A percentile compares a stretch with the other conserved stretches of the same genome.
phyloP scores from a whole-genome alignment of 192 early-diverging fungal species.

The Jimgerdemannia flammicorona region DNA sequence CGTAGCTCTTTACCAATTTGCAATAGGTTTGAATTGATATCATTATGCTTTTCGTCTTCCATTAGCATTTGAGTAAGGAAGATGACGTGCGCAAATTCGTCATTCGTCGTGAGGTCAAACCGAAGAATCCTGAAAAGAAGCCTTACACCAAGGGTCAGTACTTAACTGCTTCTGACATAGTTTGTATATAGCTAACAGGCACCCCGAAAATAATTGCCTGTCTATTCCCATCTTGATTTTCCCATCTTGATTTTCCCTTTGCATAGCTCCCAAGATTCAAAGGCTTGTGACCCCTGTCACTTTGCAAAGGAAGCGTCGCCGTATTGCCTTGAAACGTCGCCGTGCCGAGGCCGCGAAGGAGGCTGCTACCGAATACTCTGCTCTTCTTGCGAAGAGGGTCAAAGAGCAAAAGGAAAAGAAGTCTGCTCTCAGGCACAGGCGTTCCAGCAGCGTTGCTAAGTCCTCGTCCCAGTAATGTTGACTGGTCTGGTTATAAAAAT shows the following conservation, averaged over 20 bases:
- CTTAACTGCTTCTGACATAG: slow-evolving; percentile 42
- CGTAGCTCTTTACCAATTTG: no score
- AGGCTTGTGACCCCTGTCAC: slow-evolving; percentile 96
- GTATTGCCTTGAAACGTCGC: slow-evolving; percentile 82
- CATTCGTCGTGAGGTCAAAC: slow-evolving; percentile 92
- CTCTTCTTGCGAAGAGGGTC: slow-evolving; percentile 86
- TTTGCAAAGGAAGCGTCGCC: slow-evolving; percentile 94
- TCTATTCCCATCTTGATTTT: not conserved
- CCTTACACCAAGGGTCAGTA: slow-evolving; percentile 80
- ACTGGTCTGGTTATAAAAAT: not conserved
- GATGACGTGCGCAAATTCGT: slow-evolving; percentile 99
- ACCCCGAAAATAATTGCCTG: no score
- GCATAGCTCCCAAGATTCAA: slow-evolving; percentile 80
- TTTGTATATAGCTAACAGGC: not conserved
- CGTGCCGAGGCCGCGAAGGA: slow-evolving; percentile 78
- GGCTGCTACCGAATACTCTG: slow-evolving; percentile 78
- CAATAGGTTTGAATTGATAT: no score
- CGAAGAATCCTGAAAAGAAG: slow-evolving; percentile 89
- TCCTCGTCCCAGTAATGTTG: slow-evolving; percentile 26
- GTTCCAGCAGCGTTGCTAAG: slow-evolving; percentile 63
- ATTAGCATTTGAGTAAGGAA: slow-evolving; percentile 87
- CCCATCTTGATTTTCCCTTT: not conserved
- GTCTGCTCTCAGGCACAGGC: slow-evolving; percentile 66
- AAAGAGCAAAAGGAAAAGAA: slow-evolving; percentile 95
- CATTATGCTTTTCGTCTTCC: not conserved